Evolutionary conservation across 2,329 filamentous ascomycete species (phyloP).

Genomic region (Nothopassalora personata): DNA sequence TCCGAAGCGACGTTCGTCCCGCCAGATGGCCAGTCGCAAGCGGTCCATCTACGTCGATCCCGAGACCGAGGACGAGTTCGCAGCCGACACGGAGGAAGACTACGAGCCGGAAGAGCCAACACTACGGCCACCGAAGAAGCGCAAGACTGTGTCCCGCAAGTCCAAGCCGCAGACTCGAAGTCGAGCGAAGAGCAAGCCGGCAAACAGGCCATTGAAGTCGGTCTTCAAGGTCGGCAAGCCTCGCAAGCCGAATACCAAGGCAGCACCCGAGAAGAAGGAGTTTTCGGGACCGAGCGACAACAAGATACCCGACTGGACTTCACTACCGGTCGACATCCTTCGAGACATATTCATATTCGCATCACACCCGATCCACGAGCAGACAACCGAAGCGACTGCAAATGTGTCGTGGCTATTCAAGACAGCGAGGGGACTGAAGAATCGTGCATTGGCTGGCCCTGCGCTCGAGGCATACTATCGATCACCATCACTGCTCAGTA

Average conservation of each 20-base stretch:
- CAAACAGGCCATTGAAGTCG: conserved; percentile 14
- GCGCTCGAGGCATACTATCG: conserved; percentile 36
- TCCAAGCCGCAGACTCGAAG: conserved; percentile 26
- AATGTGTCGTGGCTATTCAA: conserved; percentile 32
- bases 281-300: conserved; percentile 32
- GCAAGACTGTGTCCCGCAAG: conserved; percentile 12
- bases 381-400: conserved; percentile 17
- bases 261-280: conserved; percentile 14
- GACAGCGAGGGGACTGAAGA: conserved; percentile 25
- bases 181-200: conserved; percentile 13
- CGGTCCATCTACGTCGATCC: conserved; percentile 32
- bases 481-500: conserved; percentile 28
- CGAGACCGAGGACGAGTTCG: conserved; percentile 35
- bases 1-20: conserved; percentile 31
- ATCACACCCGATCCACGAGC: conserved; percentile 23
- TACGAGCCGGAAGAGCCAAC: conserved; percentile 10
- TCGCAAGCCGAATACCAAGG: conserved; percentile 22
- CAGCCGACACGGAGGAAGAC: conserved; percentile 22
- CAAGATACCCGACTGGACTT: conserved; percentile 31
- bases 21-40: conserved; percentile 31
- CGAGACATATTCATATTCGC: conserved; percentile 33
- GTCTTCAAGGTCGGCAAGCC: conserved; percentile 20
- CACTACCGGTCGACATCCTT: conserved; percentile 32
- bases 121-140: conserved; percentile 20
- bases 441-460: conserved; percentile 32